Conservation (phyloP, 768 basidiomycete genomes). For the Amylocystis lapponica region DNA sequence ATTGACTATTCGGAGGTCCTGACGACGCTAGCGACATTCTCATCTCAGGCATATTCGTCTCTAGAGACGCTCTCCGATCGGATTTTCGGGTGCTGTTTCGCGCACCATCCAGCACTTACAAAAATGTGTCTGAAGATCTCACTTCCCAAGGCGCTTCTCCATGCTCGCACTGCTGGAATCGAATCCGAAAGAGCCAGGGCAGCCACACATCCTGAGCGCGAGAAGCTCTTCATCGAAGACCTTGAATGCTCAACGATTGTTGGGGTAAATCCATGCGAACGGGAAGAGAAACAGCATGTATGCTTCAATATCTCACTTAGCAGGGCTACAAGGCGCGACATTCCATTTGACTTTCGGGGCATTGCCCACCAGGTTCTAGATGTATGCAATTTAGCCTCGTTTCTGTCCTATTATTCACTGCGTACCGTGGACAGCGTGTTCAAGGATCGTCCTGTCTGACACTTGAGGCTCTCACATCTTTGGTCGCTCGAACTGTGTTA, state of each 20-base stretch:
- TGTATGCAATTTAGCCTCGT: slow-evolving; percentile 26
- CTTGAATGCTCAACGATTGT: slow-evolving; percentile 52
- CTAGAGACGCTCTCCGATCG: slow-evolving; percentile 43
- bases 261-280: slow-evolving; percentile 65
- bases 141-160: slow-evolving; percentile 46
- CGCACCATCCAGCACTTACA: slow-evolving; percentile 25
- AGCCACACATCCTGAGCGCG: slow-evolving; percentile 4
- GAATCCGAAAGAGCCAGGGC: slow-evolving; percentile 28
- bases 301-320: slow-evolving; percentile 42
- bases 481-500: slow-evolving; percentile 45
- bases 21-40: slow-evolving; percentile 25
- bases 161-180: slow-evolving; percentile 40
- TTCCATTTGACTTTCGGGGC: slow-evolving; percentile 34
- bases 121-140: slow-evolving; percentile 39
- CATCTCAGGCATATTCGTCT: slow-evolving; percentile 28
- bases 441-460: slow-evolving; percentile 49
- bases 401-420: no score
- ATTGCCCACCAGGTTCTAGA: slow-evolving; percentile 32
- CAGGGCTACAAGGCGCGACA: slow-evolving; percentile 6
- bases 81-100: slow-evolving; percentile 35
- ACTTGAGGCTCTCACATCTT: slow-evolving; percentile 64
- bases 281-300: slow-evolving; percentile 57
- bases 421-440: slow-evolving; percentile 48
- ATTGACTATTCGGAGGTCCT: slow-evolving; percentile 59
- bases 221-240: slow-evolving; percentile 26